A percentile compares a stretch with the other conserved stretches of the same genome.
Conservation (phyloP, 345 rosid species). For the Dipteronia sinensis region DNA sequence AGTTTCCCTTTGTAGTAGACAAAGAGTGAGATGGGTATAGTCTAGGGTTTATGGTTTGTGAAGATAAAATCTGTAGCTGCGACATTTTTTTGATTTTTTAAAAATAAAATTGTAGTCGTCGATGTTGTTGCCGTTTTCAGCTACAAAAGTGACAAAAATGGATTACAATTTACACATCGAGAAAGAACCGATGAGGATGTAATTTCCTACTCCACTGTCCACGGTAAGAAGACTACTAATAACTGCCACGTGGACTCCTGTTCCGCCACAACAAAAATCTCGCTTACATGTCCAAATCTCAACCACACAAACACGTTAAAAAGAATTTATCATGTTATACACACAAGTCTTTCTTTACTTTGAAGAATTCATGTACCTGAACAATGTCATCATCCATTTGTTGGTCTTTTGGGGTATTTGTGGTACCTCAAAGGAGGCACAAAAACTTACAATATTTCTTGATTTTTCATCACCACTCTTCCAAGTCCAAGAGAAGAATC, state of each 20-base stretch:
- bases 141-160: background rate
- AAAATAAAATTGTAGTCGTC: background rate
- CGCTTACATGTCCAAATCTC: background rate
- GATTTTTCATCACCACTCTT: constrained; percentile 17
- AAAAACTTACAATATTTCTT: constrained; percentile 16
- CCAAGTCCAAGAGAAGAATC: constrained; percentile 25
- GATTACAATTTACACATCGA: background rate
- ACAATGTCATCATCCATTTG: constrained; percentile 19
- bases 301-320: background rate
- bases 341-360: background rate
- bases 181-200: background rate
- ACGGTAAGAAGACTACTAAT: background rate
- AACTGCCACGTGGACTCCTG: background rate
- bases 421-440: constrained; percentile 38
- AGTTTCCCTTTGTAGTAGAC: constrained; percentile 15
- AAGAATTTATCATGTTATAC: no score
- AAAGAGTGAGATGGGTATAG: constrained; percentile 14
- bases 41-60: constrained; percentile 39
- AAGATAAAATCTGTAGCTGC: constrained; percentile 31
- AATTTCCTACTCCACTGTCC: constrained; percentile 15
- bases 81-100: constrained; percentile 29
- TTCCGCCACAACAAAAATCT: background rate
- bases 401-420: constrained; percentile 30
- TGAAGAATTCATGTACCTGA: background rate
- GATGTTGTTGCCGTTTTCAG: background rate